These are phyloP conservation scores for Hypoxylon sp. DNA, from an alignment of 2,329 filamentous ascomycete genomes.

Conservation along the genomic window DNA sequence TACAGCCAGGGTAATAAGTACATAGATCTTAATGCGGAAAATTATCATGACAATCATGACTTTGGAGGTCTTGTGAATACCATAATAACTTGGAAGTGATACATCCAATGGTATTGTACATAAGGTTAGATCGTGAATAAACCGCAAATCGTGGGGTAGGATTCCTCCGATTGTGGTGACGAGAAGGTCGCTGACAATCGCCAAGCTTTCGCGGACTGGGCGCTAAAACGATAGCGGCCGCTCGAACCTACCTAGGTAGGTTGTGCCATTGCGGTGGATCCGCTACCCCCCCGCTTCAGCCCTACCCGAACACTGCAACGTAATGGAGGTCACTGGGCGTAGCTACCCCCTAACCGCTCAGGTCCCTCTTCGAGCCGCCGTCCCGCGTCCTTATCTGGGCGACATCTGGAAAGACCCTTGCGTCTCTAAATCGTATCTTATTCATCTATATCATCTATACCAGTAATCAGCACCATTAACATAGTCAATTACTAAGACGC, in stretches of 20 bases:
- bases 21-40: not conserved
- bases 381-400: too few relatives aligned
- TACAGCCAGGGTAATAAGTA: constrained; percentile 2
- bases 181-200: constrained; percentile 14
- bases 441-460: too few relatives aligned
- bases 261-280: too few relatives aligned
- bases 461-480: not conserved
- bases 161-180: constrained; percentile 21
- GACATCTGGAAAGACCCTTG: too few relatives aligned
- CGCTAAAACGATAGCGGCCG: constrained; percentile 15
- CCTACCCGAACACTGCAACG: too few relatives aligned
- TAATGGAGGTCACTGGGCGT: too few relatives aligned
- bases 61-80: not conserved
- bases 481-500: not conserved
- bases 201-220: constrained; percentile 8
- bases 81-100: not conserved
- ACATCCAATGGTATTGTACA: not conserved
- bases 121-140: constrained; percentile 5
- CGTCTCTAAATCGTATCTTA: not conserved
- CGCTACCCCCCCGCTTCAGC: constrained; percentile 11
- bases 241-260: not conserved
- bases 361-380: too few relatives aligned
- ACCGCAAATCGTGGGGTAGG: not conserved
- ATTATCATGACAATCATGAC: not conserved
- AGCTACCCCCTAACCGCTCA: too few relatives aligned